Base-by-base conservation (phyloP, 2,329 filamentous ascomycete genomes). In the Alternaria angustiovoidea region DNA sequence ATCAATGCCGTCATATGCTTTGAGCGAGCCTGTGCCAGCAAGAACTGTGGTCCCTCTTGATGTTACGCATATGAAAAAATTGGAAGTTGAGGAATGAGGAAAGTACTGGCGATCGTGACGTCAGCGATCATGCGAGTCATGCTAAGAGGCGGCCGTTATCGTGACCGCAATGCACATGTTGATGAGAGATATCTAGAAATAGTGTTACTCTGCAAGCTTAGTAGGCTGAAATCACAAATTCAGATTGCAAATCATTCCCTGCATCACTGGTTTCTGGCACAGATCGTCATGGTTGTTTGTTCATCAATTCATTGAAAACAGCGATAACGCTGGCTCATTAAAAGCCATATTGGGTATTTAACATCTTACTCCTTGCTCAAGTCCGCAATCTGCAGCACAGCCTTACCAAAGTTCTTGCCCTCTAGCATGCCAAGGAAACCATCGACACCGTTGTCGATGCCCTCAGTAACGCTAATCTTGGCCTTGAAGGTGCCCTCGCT, bases 381-480 rank as follows among this genome's bases (percentile, higher is more conserved):
- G 58, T 78, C 74, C 34, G 77, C 75, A 69, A 90, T 87, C 83
- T 92, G 91, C 71, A 95, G 73, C 22, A 95, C 86, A 16, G 92
- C 91, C 86, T 96, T 96, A 68, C 93, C 93, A 79, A 93, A 91
- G 82, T 96, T 96, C 79, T 91, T 86, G 48, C 93, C 93, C 72
- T 86, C 77, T 55, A 95, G 84, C 82, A 96, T 88, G 12, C 88
- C 91, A 12, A 94, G 79, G 61, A 96, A 84, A 0, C 90, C 93
- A 57, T 93, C 86, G 6, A 87, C 82, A 1, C 89, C 89, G 62
- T 91, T 88, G 62, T 96, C 93, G 61, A 96, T 93, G 20, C 92
- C 92, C 54, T 89, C 84, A 0, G 89, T 93, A 59, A 91, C 81
- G 69, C 85, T 82, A 62, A 90, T 82, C 80, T 89, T 88, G 51